These are phyloP conservation scores for Mycena pura DNA, from an alignment of 768 basidiomycete species.

Conservation along the genomic window DNA sequence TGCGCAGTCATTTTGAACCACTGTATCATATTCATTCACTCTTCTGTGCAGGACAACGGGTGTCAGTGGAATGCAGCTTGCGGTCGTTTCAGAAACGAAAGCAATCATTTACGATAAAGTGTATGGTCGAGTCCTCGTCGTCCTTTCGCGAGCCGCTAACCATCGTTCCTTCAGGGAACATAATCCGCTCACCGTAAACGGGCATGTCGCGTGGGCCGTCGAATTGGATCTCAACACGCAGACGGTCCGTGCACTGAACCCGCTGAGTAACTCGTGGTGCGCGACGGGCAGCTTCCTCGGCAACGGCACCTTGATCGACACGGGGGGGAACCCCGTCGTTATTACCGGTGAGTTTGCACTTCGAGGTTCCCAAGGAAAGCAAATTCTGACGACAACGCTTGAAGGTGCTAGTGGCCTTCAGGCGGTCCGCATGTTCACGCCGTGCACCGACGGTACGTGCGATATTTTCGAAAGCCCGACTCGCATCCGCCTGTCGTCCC, in stretches of 20 bases:
- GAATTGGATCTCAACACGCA: slow-evolving; percentile 50
- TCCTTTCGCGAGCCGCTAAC: not conserved
- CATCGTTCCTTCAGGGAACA: slow-evolving; percentile 30
- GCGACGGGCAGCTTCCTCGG: slow-evolving; percentile 49
- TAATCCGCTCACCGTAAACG: slow-evolving; percentile 48
- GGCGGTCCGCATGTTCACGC: slow-evolving; percentile 46
- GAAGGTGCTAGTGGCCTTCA: slow-evolving; percentile 40
- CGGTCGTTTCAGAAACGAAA: slow-evolving; percentile 29
- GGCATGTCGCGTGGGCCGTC: slow-evolving; percentile 53
- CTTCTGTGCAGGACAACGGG: slow-evolving; percentile 27
- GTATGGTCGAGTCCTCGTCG: not conserved
- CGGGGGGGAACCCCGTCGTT: slow-evolving; percentile 19
- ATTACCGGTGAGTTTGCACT: slow-evolving; percentile 16
- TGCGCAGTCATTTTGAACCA: not conserved
- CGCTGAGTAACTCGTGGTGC: slow-evolving; percentile 52
- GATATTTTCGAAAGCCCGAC: slow-evolving; percentile 44
- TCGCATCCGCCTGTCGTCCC: slow-evolving; percentile 41
- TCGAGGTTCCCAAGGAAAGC: not conserved
- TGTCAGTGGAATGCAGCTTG: slow-evolving; percentile 31
- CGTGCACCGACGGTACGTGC: slow-evolving; percentile 44
- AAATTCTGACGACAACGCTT: not conserved
- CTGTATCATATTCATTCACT: not conserved
- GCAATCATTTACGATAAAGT: slow-evolving; percentile 34
- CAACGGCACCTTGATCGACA: slow-evolving; percentile 47
- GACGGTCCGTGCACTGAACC: slow-evolving; percentile 40